These are phyloP conservation scores for Globisporangium radiosum DNA, from an alignment of 352 stramenopile genomes.

Conservation along the genomic window DNA sequence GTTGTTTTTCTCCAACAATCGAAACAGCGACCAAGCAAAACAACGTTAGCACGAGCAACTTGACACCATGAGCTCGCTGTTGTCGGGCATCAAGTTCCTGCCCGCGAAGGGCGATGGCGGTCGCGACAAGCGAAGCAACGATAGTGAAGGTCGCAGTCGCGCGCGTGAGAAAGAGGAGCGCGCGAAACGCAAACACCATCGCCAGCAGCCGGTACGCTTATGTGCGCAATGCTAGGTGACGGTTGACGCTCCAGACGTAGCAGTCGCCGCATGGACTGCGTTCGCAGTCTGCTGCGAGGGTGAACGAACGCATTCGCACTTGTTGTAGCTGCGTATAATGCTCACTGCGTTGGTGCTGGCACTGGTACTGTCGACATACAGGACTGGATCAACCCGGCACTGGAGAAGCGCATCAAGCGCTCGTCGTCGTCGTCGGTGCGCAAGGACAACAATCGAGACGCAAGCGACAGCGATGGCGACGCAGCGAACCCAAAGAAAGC, in stretches of 20 bases:
- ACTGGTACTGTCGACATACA: background rate
- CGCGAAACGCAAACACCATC: constrained; percentile 11
- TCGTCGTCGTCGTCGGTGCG: constrained; percentile 1
- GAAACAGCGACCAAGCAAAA: too few species aligned
- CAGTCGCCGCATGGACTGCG: background rate
- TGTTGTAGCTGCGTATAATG: too few species aligned
- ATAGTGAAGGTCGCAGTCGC: constrained; percentile 6
- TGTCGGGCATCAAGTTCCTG: constrained; percentile 71
- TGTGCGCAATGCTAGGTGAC: background rate
- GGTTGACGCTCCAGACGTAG: background rate
- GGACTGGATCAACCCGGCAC: constrained; percentile 36
- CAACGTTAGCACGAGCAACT: background rate
- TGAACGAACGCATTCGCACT: too few species aligned
- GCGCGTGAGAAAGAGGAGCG: constrained; percentile 3
- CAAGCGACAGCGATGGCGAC: constrained; percentile 13
- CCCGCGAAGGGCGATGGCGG: constrained; percentile 17
- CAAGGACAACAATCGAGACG: background rate
- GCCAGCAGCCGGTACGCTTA: constrained; percentile 16
- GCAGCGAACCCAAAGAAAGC: constrained; percentile 14
- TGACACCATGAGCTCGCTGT: constrained; percentile 28
- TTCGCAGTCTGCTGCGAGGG: too few species aligned
- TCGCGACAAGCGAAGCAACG: constrained; percentile 16
- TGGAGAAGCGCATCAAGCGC: constrained; percentile 27
- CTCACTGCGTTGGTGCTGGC: too few species aligned
- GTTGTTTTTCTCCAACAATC: too few species aligned